phyloP scores from a whole-genome alignment of 495 filamentous ascomycete genomes.

The Pseudevernia furfuracea region DNA sequence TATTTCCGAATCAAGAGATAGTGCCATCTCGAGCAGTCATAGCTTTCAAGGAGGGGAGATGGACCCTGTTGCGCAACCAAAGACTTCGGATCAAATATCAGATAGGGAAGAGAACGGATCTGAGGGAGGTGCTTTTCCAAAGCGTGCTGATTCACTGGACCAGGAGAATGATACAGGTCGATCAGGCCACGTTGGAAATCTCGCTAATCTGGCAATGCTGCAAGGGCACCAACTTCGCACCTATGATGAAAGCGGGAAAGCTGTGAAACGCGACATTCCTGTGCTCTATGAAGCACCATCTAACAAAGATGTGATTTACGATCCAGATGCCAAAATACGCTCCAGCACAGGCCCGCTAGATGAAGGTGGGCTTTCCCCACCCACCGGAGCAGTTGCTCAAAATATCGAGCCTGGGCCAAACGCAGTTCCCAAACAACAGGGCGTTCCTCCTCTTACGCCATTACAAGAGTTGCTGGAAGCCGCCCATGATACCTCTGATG shows the following conservation, averaged over 20 bases:
- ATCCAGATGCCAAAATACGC: slow-evolving; percentile 13
- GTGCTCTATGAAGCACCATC: slow-evolving; percentile 18
- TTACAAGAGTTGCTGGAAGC: slow-evolving; percentile 33
- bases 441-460: slow-evolving; percentile 32
- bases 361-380: slow-evolving; percentile 6
- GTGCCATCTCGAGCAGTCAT: slow-evolving; percentile 13
- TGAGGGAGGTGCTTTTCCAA: slow-evolving; percentile 8
- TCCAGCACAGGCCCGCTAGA: slow-evolving; percentile 13
- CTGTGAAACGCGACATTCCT: slow-evolving; percentile 20
- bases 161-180: slow-evolving; percentile 8
- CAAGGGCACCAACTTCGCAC: slow-evolving; percentile 20
- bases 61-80: slow-evolving; percentile 1
- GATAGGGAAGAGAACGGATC: background rate
- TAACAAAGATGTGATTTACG: slow-evolving; percentile 17
- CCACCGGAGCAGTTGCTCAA: background rate
- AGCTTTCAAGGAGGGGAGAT: slow-evolving; percentile 10
- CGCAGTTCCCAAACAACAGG: slow-evolving; percentile 11
- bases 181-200: slow-evolving; percentile 16
- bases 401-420: background rate
- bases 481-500: slow-evolving; percentile 32
- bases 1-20: slow-evolving; percentile 17
- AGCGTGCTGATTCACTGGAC: slow-evolving; percentile 10
- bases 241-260: slow-evolving; percentile 21
- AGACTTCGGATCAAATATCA: background rate
- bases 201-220: slow-evolving; percentile 33